A percentile compares a stretch with the other conserved stretches of the same genome.
phyloP scores from a whole-genome alignment of 2,329 filamentous ascomycete genomes.

The Aspergillus fructus region DNA sequence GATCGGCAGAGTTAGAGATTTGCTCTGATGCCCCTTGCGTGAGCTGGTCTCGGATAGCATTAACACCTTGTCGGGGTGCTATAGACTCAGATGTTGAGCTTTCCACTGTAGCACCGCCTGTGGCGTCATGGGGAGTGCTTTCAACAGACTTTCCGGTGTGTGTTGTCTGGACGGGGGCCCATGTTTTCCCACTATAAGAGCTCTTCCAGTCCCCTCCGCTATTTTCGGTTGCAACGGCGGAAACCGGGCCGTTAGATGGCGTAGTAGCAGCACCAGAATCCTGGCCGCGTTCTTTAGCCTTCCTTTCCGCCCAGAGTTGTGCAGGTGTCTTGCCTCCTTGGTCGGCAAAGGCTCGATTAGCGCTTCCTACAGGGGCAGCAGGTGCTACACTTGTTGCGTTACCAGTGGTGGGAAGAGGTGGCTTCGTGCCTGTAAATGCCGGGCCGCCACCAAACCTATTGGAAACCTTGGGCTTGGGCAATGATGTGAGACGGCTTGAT shows the following conservation, averaged over 20 bases:
- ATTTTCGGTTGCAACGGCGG: constrained; percentile 64
- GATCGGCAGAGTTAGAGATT: constrained; percentile 55
- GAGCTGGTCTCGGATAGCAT: constrained; percentile 78
- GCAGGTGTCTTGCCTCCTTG: constrained; percentile 94
- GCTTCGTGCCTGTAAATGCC: constrained; percentile 83
- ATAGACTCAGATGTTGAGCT: constrained; percentile 51
- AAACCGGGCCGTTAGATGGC: constrained; percentile 41
- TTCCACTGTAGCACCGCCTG: constrained; percentile 55
- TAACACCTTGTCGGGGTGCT: constrained; percentile 64
- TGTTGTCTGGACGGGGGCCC: constrained; percentile 78
- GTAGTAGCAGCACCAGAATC: constrained; percentile 49
- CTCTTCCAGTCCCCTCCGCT: constrained; percentile 88
- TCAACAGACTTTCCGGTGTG: constrained; percentile 64
- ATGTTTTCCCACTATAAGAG: constrained; percentile 84
- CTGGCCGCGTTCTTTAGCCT: constrained; percentile 71
- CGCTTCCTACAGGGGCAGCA: constrained; percentile 64
- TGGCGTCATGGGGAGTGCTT: constrained; percentile 60
- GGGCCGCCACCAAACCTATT: constrained; percentile 77
- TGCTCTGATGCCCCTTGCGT: constrained; percentile 62
- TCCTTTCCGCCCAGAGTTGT: constrained; percentile 96
- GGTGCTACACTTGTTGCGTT: constrained; percentile 63
- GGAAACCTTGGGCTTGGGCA: constrained; percentile 93
- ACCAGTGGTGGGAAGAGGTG: constrained; percentile 71
- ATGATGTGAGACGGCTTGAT: constrained; percentile 76
- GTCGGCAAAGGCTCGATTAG: constrained; percentile 91